Percentiles rank a stretch among this genome's conserved stretches.
Evolutionary conservation across 2,329 filamentous ascomycete genomes (phyloP).

Genomic region (Aspergillus tamarii): DNA sequence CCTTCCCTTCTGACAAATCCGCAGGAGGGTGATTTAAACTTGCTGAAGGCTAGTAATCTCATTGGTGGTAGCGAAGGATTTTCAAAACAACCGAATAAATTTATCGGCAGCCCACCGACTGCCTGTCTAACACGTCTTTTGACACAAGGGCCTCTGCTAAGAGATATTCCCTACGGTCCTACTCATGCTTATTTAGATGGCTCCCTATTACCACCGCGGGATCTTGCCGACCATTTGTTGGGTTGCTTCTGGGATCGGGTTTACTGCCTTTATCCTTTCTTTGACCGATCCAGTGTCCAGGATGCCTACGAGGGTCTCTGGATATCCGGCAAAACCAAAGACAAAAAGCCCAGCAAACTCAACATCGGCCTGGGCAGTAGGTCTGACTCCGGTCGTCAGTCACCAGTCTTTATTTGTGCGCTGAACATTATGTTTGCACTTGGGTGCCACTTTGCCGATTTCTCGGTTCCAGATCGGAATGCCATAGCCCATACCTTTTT

Average conservation of each 20-base stretch:
- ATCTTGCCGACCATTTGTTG: conserved; percentile 47
- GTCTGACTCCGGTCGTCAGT: conserved; percentile 35
- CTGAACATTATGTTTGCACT: conserved; percentile 51
- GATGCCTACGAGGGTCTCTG: conserved; percentile 46
- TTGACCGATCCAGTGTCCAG: conserved; percentile 48
- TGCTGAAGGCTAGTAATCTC: conserved; percentile 45
- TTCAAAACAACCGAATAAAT: conserved; percentile 31
- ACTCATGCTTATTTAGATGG: conserved; percentile 31
- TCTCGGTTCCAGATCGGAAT: conserved; percentile 32
- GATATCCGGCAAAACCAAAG: conserved; percentile 25
- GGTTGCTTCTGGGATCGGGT: conserved; percentile 44
- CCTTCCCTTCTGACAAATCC: conserved; percentile 4
- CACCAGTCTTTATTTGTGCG: conserved; percentile 47
- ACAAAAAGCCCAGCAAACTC: conserved; percentile 21
- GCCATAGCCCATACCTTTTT: conserved; percentile 39
- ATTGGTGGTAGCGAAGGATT: conserved; percentile 27
- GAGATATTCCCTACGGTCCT: conserved; percentile 13
- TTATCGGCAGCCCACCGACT: conserved; percentile 45
- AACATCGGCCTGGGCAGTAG: conserved; percentile 41
- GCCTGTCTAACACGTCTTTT: conserved; percentile 45
- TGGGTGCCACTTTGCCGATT: conserved; percentile 44
- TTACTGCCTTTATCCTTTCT: conserved; percentile 50
- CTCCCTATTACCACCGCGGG: conserved; percentile 45
- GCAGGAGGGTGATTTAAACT: conserved; percentile 27
- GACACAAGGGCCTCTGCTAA: background rate